phyloP scores from a whole-genome alignment of 2,329 filamentous ascomycete genomes.

The Fusarium nodosum region DNA sequence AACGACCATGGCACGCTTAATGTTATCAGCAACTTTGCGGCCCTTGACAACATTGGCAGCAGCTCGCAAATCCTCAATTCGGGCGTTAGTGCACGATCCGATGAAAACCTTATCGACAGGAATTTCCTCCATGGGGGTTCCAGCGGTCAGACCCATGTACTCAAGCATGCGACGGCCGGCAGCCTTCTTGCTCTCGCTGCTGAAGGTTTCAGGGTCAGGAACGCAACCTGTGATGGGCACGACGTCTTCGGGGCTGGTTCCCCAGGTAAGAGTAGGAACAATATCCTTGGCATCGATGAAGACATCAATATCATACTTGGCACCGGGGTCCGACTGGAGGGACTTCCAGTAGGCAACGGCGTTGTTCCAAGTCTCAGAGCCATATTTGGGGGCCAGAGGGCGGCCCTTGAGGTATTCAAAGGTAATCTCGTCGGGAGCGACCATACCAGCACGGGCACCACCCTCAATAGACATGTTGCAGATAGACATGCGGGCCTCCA shows the following conservation, averaged over 20 bases:
- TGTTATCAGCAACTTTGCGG: constrained; percentile 85
- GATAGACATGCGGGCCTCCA: constrained; percentile 99
- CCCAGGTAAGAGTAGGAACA: constrained; percentile 93
- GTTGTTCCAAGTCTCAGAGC: constrained; percentile 89
- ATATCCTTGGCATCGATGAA: constrained; percentile 95
- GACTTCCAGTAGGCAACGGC: constrained; percentile 90
- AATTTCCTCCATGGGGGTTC: constrained; percentile 93
- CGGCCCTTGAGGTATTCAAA: constrained; percentile 95
- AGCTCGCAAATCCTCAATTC: constrained; percentile 93
- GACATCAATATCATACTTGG: constrained; percentile 90
- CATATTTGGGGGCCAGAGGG: constrained; percentile 87
- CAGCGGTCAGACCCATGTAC: constrained; percentile 94
- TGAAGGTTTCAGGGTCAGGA: constrained; percentile 89
- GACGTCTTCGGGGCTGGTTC: constrained; percentile 95
- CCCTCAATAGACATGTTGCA: constrained; percentile 99
- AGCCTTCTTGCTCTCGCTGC: constrained; percentile 82
- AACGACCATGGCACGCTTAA: constrained; percentile 96
- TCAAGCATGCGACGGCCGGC: constrained; percentile 86
- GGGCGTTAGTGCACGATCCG: constrained; percentile 96
- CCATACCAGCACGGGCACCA: constrained; percentile 95
- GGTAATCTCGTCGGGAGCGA: constrained; percentile 93
- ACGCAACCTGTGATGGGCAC: constrained; percentile 94
- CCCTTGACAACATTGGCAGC: constrained; percentile 90
- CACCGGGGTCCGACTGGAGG: constrained; percentile 86
- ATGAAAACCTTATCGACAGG: constrained; percentile 96